Conservation (phyloP, 2,329 filamentous ascomycete species). For the Aphanocladium album region DNA sequence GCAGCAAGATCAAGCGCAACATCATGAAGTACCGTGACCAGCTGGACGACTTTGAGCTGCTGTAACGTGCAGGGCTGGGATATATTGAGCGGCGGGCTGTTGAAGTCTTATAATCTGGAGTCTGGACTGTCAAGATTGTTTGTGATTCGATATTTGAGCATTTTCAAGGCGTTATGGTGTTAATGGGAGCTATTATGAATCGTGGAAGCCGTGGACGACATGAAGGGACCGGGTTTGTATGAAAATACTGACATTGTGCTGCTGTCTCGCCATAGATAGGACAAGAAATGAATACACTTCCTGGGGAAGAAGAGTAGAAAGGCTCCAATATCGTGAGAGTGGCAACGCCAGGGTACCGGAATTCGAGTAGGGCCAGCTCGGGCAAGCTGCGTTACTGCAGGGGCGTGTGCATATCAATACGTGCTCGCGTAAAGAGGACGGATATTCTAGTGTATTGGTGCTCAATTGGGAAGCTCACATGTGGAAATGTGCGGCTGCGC, state of each 20-base stretch:
- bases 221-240: neutral
- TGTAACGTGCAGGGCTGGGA: constrained; percentile 44
- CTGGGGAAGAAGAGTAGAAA: neutral
- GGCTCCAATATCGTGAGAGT: neutral
- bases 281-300: neutral
- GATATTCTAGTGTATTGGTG: neutral
- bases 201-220: neutral
- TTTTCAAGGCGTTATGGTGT: constrained; percentile 8
- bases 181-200: neutral
- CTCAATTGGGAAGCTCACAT: neutral
- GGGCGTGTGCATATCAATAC: neutral
- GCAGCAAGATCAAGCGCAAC: constrained; percentile 94
- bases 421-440: neutral
- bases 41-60: constrained; percentile 89
- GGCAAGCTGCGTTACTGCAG: neutral
- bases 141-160: neutral
- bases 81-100: too few relatives aligned
- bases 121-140: neutral
- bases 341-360: neutral
- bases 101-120: neutral
- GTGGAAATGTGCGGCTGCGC: neutral
- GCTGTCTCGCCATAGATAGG: neutral
- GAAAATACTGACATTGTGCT: neutral
- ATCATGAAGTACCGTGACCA: constrained; percentile 94
- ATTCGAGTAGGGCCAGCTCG: neutral